Evolutionary conservation across 106 monocot genomes (phyloP).

Genomic region (Dendrobium huoshanense): DNA sequence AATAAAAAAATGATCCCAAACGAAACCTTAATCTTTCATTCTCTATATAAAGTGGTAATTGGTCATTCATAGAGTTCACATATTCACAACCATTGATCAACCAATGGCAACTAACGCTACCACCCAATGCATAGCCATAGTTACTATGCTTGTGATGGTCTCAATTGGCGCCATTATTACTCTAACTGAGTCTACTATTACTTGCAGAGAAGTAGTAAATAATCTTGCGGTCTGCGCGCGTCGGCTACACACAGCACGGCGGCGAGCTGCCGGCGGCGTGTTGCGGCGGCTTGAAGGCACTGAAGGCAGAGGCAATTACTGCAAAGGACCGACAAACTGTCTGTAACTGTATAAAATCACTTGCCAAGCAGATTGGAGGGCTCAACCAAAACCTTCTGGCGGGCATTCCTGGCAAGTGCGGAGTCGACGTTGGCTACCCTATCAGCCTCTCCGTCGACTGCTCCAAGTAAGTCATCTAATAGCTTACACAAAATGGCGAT

Average conservation of each 20-base stretch:
- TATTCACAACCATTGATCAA: background rate
- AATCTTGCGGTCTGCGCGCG: background rate
- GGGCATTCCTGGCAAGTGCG: background rate
- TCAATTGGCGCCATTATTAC: background rate
- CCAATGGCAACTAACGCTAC: background rate
- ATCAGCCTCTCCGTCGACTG: conserved; percentile 6
- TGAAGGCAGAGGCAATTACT: background rate
- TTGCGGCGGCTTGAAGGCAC: background rate
- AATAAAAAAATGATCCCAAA: no score
- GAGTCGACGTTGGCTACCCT: background rate
- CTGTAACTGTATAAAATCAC: background rate
- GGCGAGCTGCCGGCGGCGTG: background rate
- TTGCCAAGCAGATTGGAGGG: background rate
- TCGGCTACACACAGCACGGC: background rate
- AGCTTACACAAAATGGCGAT: no score
- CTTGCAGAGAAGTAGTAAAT: background rate
- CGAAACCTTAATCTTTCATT: background rate
- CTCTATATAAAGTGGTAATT: background rate
- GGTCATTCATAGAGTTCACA: background rate
- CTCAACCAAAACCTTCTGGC: background rate
- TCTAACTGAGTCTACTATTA: background rate
- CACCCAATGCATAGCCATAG: background rate
- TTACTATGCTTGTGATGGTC: background rate
- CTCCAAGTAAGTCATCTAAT: background rate
- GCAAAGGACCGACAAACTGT: background rate